Percentiles rank a stretch among this genome's conserved stretches.
Conservation (phyloP, 2,329 filamentous ascomycete genomes). For the Hansfordia pulvinata region DNA sequence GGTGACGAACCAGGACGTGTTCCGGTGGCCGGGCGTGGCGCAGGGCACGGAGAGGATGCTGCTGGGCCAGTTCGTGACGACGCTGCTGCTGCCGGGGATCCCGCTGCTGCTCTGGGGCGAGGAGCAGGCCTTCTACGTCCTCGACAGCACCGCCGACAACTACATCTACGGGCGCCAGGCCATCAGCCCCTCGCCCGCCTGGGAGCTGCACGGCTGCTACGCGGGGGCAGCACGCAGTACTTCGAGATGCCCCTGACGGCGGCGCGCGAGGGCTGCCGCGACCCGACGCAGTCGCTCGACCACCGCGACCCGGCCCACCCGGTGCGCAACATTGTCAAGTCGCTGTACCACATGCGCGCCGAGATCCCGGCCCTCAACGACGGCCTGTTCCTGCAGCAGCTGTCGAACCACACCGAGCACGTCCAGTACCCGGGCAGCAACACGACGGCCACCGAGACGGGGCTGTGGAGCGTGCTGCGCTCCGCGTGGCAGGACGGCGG, state of each 20-base stretch:
- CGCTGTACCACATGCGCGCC: slow-evolving; percentile 44
- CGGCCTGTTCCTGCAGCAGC: slow-evolving; percentile 37
- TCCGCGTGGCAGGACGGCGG: slow-evolving; percentile 27
- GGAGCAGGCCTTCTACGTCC: slow-evolving; percentile 46
- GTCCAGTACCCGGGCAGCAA: slow-evolving; percentile 33
- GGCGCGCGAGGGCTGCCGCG: slow-evolving; percentile 36
- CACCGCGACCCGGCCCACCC: slow-evolving; percentile 49
- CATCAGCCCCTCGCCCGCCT: slow-evolving; percentile 46
- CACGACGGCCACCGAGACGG: slow-evolving; percentile 33
- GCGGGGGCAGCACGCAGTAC: slow-evolving; percentile 37
- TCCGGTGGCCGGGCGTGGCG: slow-evolving; percentile 46
- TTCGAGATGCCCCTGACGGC: slow-evolving; percentile 39
- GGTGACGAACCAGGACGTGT: slow-evolving; percentile 50
- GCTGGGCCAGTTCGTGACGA: slow-evolving; percentile 42
- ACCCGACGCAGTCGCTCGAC: slow-evolving; percentile 40
- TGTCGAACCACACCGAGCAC: slow-evolving; percentile 39
- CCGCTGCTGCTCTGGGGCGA: slow-evolving; percentile 48
- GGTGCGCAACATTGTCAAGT: slow-evolving; percentile 43
- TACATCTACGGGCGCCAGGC: slow-evolving; percentile 50
- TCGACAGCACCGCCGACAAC: slow-evolving; percentile 47
- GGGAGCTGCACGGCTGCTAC: slow-evolving; percentile 52
- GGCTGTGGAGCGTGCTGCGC: slow-evolving; percentile 40
- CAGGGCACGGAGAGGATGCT: slow-evolving; percentile 42
- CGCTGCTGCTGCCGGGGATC: slow-evolving; percentile 44
- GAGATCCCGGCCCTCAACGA: slow-evolving; percentile 44